Base-by-base conservation (phyloP, 441 rosid species). In the Populus trichocarpa region DNA sequence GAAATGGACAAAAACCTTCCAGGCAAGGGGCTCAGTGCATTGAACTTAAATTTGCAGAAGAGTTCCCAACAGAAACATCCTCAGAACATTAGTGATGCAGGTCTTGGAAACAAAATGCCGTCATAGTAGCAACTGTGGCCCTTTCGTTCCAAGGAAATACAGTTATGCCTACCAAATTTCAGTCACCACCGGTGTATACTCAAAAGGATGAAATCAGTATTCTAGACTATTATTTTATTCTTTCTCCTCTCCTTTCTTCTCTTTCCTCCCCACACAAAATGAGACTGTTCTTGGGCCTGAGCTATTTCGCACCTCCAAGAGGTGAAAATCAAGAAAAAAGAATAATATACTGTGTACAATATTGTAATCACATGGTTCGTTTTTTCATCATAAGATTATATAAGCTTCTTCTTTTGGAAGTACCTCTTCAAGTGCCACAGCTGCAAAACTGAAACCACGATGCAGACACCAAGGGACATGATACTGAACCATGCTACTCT, bases 391-490 rank as follows among this genome's bases (percentile, higher is more conserved):
- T 30, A 3, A 3, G 32, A 28, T 28, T 28, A 28, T 28, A 28
- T 28, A 28, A 28, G 30, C 30, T 28, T 28, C 30, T 28, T 28
- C 32, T 30, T 30, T 3, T 30, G 32, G 32, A 30, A 30, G 32
- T 30, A 30, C 3, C 32, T 30, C 32, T 30, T 30, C 32, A 93
- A 85, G 85, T 90, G 85, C 93, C 86, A 85, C 69, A 90, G 67
- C 88, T 95, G 97, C 82, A 90, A 67, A 71, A 75, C 87, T 4
- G 97, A 86, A 73, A 83, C 97, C 67, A 3, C 74, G 57, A 90
- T 81, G 84, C 95, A 94, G 59, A 91, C 28, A 18, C 97, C 98
- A 14, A 93, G 81, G 3, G 99, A 90, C 96, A 93, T 86, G 65
- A 92, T 83, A 77, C 97, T 90, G 82, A 83, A 92, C 99, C 98